Base-by-base conservation (phyloP, 345 rosid species). In the Citrus mangshanensis region DNA sequence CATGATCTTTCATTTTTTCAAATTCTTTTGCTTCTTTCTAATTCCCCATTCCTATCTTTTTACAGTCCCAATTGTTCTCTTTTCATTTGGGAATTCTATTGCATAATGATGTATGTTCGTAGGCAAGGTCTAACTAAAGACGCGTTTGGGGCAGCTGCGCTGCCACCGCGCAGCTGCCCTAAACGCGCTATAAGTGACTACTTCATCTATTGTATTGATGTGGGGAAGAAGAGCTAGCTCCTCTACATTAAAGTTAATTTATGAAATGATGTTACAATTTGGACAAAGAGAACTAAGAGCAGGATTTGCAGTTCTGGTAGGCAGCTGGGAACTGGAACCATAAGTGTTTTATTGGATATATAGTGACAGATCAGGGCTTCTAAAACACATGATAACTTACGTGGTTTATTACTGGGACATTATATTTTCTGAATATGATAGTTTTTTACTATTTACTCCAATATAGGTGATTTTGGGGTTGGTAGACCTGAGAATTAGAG, bases 1-100 rank as follows among this genome's bases (percentile, higher is more conserved):
- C 90, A 82, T 62, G 90, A 34, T 51, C 75, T 83, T 81, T 21
- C 62, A 49, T 65, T 12, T 59, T 18, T 14, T 25, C 37, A 30
- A 59, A 18, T 9, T 14, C 5, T 46, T 46, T 37, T 16, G 37
- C 54, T 82, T 16, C 25, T 72, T 82, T 59, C 4, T 30, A 18
- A 6, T 35, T 37, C 40, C 42, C 42, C 10, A 38, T 8, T 38
- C 42, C 42, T 8, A 38, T 38, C 42, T 38, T 38, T 38, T 38
- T 38, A 38, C 42, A 38, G 42, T 38, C 42, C 42, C 42, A 38
- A 38, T 38, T 38, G 8, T 38, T 38, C 42, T 8, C 42, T 7
- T 38, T 38, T 38, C 42, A 8, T 38, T 38, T 38, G 2, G 10
- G 42, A 38, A 38, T 38, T 38, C 10, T 4, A 8, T 34, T 35